Evolutionary conservation across 2,329 filamentous ascomycete genomes (phyloP), one percentile per base, ranked within the genome.

Genomic region (Pyrenophora seminiperda): DNA sequence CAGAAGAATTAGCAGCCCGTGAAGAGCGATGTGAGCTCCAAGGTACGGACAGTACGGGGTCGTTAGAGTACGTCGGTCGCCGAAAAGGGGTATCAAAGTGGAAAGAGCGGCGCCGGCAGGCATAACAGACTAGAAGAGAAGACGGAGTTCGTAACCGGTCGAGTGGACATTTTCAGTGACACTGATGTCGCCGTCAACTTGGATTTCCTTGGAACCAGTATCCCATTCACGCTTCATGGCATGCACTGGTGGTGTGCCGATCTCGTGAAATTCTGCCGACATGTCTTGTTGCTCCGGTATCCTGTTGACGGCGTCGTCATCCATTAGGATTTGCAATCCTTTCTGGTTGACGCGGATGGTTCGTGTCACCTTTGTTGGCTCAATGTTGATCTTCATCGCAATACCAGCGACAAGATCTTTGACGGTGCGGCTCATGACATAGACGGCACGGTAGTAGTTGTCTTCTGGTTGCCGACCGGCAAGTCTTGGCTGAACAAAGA

Each of bases 211-310:
- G 24, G 72, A 65, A 19, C 77, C 76, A 59, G 74, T 76, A 68
- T 76, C 76, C 81, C 76, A 84, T 67, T 80, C 81, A 64, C 75
- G 79, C 68, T 77, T 83, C 67, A 73, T 75, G 34, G 63, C 73
- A 50, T 63, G 72, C 42, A 77, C 71, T 41, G 76, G 70, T 20
- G 68, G 62, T n/a, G 48, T 76, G 58, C 58, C 62, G 36, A 89
- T 79, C 61, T 94, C 87, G 49, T 89, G 81, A 50, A 87, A 83
- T 62, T 88, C 84, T 33, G 83, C 82, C 30, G 81, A 77, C 88
- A 97, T 94, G 66, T 96, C 93, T 72, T 97, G 91, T 24, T 91
- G 92, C 75, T 99, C 94, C 1, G 85, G 83, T 43, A 97, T 79
- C 71, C 93, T 88, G 36, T 83, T 83, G 24, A 97, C 84, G 39